These are phyloP conservation scores for Protea cynaroides DNA, from an alignment of 164 flowering plant genomes.

Conservation along the genomic window DNA sequence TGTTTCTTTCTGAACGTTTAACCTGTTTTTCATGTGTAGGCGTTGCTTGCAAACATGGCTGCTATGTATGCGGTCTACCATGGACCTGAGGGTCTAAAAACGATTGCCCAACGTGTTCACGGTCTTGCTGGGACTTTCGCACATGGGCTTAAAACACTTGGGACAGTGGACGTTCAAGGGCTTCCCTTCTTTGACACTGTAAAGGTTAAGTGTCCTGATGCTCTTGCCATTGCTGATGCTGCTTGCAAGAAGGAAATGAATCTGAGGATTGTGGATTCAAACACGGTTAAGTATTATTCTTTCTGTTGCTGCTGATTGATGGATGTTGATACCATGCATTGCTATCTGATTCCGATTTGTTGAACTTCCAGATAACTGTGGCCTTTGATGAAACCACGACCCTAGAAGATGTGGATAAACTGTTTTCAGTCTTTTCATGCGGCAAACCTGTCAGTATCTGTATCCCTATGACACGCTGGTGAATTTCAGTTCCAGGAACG, in stretches of 20 bases:
- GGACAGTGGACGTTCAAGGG: constrained; percentile 70
- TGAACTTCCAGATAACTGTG: constrained; percentile 69
- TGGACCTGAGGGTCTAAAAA: constrained; percentile 93
- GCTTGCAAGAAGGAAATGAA: constrained; percentile 74
- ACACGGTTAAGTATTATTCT: constrained; percentile 55
- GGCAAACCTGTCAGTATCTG: constrained; percentile 74
- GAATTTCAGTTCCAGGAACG: neutral
- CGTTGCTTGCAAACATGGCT: constrained; percentile 98
- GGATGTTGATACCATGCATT: neutral
- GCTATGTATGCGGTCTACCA: constrained; percentile 98
- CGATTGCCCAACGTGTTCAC: constrained; percentile 78
- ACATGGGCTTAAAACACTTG: constrained; percentile 77
- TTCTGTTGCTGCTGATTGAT: constrained; percentile 1
- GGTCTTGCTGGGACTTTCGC: constrained; percentile 90
- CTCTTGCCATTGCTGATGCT: constrained; percentile 71
- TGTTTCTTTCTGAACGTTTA: neutral
- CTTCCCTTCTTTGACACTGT: constrained; percentile 97
- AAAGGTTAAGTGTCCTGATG: constrained; percentile 70
- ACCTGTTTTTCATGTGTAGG: constrained; percentile 35
- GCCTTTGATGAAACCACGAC: constrained; percentile 93
- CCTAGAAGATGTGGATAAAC: constrained; percentile 86
- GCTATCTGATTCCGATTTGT: constrained; percentile 4
- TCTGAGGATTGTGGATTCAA: constrained; percentile 64
- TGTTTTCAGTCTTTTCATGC: constrained; percentile 67
- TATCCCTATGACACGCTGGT: neutral